Percentiles rank a stretch among this genome's conserved stretches.
These are phyloP conservation scores for Castanopsis chinensis DNA, from an alignment of 306 rosid species.

Conservation along the genomic window DNA sequence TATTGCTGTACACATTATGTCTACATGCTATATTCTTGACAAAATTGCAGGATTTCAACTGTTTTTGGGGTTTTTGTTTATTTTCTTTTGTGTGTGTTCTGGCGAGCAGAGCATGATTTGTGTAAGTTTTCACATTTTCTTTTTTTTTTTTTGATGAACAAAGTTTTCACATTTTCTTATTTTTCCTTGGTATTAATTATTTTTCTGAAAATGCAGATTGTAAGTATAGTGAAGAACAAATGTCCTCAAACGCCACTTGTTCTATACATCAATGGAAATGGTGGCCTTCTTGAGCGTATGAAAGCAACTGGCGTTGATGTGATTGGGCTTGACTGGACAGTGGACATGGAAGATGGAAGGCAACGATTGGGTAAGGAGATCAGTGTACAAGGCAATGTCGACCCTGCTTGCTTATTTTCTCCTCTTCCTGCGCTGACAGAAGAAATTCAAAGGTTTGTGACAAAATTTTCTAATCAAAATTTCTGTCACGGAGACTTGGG, in stretches of 20 bases:
- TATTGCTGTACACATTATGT: not conserved
- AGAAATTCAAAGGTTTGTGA: slow-evolving; percentile 87
- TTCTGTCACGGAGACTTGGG: not conserved
- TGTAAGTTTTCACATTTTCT: not conserved
- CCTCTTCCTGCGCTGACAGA: slow-evolving; percentile 74
- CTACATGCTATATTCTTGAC: not conserved
- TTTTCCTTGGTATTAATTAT: not conserved
- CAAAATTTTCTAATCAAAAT: not conserved
- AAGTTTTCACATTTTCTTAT: slow-evolving; percentile 5
- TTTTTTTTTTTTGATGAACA: too few species aligned
- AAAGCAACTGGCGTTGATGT: slow-evolving; percentile 84
- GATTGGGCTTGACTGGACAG: slow-evolving; percentile 95
- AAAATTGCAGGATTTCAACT: not conserved
- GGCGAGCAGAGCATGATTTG: not conserved
- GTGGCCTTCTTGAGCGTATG: slow-evolving; percentile 96
- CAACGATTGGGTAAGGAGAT: slow-evolving; percentile 69
- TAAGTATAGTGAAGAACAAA: slow-evolving; percentile 56
- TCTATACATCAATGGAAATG: slow-evolving; percentile 93
- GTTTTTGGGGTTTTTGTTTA: not conserved
- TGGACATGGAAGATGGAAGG: slow-evolving; percentile 96
- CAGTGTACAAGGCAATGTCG: slow-evolving; percentile 92
- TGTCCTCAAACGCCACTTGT: slow-evolving; percentile 84
- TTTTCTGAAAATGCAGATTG: slow-evolving; percentile 57
- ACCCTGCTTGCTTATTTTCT: slow-evolving; percentile 87
- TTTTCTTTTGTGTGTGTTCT: too few species aligned